Percentiles rank a stretch among this genome's conserved stretches.
phyloP scores from a whole-genome alignment of 345 rosid species.

The Aquilaria sinensis region DNA sequence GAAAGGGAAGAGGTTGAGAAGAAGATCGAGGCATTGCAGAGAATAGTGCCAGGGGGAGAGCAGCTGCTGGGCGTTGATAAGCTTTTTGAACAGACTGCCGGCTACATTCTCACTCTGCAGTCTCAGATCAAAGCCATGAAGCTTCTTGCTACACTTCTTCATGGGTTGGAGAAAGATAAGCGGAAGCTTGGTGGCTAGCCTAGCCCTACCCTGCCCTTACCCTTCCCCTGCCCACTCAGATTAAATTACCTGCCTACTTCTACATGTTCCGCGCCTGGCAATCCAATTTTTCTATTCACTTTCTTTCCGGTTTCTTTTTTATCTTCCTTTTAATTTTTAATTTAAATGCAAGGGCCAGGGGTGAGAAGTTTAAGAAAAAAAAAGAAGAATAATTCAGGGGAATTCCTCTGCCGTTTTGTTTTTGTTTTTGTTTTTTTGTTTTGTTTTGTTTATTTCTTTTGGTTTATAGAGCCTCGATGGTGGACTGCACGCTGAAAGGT shows the following conservation, averaged over 20 bases:
- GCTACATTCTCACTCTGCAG: slow-evolving; percentile 52
- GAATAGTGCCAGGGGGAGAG: slow-evolving; percentile 70
- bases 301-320: neutral
- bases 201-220: too few relatives aligned
- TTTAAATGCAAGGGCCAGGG: neutral
- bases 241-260: too few relatives aligned
- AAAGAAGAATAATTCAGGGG: too few relatives aligned
- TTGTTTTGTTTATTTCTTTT: too few relatives aligned
- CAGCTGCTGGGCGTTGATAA: slow-evolving; percentile 47
- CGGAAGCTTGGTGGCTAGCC: slow-evolving; percentile 30
- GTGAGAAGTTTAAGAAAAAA: neutral
- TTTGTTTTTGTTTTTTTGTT: too few relatives aligned
- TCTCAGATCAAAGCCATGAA: slow-evolving; percentile 58
- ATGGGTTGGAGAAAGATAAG: slow-evolving; percentile 45
- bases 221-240: too few relatives aligned
- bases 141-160: slow-evolving; percentile 39
- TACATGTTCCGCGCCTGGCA: neutral
- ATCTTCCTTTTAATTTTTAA: neutral
- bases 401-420: too few relatives aligned
- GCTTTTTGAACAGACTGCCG: slow-evolving; percentile 71
- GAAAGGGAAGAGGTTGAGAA: slow-evolving; percentile 36
- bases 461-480: too few relatives aligned
- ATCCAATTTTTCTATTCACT: slow-evolving; percentile 1
- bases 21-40: slow-evolving; percentile 64
- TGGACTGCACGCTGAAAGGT: too few relatives aligned